Base-by-base conservation (phyloP, 148 eudicot species). In the Polygonum aviculare region DNA sequence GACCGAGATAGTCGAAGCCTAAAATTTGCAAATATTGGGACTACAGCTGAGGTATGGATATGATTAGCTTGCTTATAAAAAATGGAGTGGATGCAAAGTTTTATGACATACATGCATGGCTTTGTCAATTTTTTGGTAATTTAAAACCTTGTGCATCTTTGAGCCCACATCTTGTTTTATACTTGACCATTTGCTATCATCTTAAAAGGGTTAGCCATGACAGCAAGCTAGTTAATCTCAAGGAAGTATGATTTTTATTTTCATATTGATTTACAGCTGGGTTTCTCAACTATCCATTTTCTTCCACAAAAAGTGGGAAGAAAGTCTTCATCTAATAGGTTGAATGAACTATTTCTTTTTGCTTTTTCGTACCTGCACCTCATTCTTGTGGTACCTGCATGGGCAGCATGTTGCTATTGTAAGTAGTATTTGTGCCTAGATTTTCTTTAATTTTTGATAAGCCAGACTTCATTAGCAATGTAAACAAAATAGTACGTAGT, bases 1-100 rank as follows among this genome's bases (percentile, higher is more conserved):
- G 93, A 91, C 75, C 44, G 76, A 71, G 79, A 79, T 51, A 80
- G 39, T 83, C 81, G 90, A 78, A 86, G 90, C 74, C 62, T 88
- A 44, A 85, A 76, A 76, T 81, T 88, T 84, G 86, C 94, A 65
- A 80, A 83, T 74, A 84, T 87, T 41, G 99, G 99, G 74, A 93
- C 98, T 52, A 96, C 98, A 54, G 97, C 98, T 2, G 98, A 96
- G 97, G 99, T 95, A 85, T 74, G 65, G 12, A 21, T 67, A 50
- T 75, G 18, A 45, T 60, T 55, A 67, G 57, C 67, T 39, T 19
- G 9, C 59, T 50, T 22, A 48, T n/a, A 11, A 57, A 0, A 14
- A 36, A 12, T 33, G 21, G 45, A 36, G 19, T 44, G 15, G 21
- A 62, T 4, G 11, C 16, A 31, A 62, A 67, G 45, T 5, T 10